Conservation (phyloP, 805 yeast genomes). For the Scheffersomyces stipitis region DNA sequence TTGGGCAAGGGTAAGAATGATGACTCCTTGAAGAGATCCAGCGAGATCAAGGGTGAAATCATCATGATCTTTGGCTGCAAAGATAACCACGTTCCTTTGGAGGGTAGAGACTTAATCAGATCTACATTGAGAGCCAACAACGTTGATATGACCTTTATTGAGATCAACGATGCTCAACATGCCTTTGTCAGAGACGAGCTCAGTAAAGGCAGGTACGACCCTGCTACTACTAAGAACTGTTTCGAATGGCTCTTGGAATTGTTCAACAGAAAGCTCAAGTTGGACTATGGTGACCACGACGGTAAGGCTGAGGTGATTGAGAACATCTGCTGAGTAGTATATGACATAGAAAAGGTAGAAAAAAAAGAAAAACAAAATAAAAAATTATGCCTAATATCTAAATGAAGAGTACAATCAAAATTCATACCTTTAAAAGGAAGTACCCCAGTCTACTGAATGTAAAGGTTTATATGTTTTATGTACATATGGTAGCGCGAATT, state of each 20-base stretch:
- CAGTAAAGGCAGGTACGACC: constrained; percentile 79
- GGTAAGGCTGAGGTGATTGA: constrained; percentile 52
- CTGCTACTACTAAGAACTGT: constrained; percentile 70
- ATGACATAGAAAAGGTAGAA: no score
- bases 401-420: no score
- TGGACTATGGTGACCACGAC: constrained; percentile 65
- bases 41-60: constrained; percentile 58
- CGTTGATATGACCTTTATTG: constrained; percentile 69
- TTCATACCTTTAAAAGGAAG: no score
- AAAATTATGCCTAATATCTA: no score
- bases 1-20: constrained; percentile 65
- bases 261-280: constrained; percentile 65
- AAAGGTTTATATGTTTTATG: no score
- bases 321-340: constrained; percentile 72
- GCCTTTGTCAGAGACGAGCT: constrained; percentile 79
- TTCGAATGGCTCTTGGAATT: constrained; percentile 67
- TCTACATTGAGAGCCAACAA: constrained; percentile 54
- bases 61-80: constrained; percentile 73
- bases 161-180: constrained; percentile 77
- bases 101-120: constrained; percentile 73
- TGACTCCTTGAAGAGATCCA: constrained; percentile 60
- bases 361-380: no score
- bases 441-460: no score
- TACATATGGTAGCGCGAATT: no score
- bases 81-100: constrained; percentile 79